Evolutionary conservation across 1,139 yeast genomes (phyloP), one percentile per base, ranked within the genome.

Genomic region (Debaryomycetaceae sp.): DNA sequence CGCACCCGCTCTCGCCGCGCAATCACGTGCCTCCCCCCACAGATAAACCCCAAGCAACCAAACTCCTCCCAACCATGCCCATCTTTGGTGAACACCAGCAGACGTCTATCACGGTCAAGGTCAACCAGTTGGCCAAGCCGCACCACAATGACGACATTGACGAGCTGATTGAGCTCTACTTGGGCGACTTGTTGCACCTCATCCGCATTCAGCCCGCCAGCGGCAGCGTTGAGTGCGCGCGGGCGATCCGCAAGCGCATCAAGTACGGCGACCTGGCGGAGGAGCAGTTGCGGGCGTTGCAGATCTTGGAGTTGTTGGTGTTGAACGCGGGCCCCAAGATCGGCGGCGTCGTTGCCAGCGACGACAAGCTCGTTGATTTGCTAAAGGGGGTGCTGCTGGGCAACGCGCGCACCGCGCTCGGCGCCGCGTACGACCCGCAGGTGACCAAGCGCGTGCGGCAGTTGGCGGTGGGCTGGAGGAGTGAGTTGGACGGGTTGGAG

Each of bases 241-340:
- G 97, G 32, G 94, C 95, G 1, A 64, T 91, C 23, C 71, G 98
- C 32, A 91, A 91, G 62, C 78, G 80, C 50, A 64, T 91, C 51
- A 91, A 91, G 58, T 83, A 91, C 51, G 97, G 97, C n/a, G 54
- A 51, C 16, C 46, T 64, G 1, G 51, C 58, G 2, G 63, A 63
- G 18, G 79, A 77, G 39, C 91, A 83, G 49, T 43, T 71, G 32
- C 68, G 83, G 32, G 84, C 95, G 0, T 58, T 89, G 41, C 73
- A 73, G 36, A 48, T 89, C 13, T 63, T 88, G 37, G 95, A 89
- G 48, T 65, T 83, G 22, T 58, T 89, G 35, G 79, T 89, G 3
- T 73, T 83, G 37, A 89, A 89, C 53, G 85, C 93, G 3, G 85
- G 89, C 1, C 35, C 44, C 12, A 48, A 55, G 28, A 60, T 65